Evolutionary conservation across 495 filamentous ascomycete species (phyloP).

Genomic region (Aspergillus saccharolyticus): DNA sequence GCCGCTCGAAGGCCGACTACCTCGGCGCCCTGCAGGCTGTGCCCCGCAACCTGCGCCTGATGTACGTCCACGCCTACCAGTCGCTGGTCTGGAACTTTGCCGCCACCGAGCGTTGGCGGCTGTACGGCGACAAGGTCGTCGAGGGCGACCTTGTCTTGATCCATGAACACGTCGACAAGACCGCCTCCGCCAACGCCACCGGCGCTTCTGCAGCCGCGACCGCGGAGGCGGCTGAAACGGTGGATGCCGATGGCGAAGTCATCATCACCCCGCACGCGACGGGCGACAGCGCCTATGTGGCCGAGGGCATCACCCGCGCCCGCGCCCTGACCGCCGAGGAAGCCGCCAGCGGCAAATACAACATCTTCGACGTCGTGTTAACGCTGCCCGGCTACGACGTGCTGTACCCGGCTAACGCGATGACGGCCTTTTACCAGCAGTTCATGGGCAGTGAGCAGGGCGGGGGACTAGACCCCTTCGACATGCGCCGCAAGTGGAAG

Average conservation of each 20-base stretch:
- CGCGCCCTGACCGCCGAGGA: conserved; percentile 71
- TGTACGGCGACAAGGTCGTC: conserved; percentile 64
- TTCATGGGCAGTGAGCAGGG: conserved; percentile 80
- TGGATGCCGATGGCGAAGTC: conserved; percentile 68
- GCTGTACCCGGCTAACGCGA: conserved; percentile 75
- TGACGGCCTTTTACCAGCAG: conserved; percentile 69
- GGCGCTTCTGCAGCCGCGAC: conserved; percentile 13
- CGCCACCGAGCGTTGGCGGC: conserved; percentile 70
- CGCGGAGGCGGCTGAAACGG: conserved; percentile 8
- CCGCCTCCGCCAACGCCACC: conserved; percentile 13
- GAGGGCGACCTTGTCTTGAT: conserved; percentile 83
- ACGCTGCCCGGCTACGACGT: conserved; percentile 91
- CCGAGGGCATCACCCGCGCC: conserved; percentile 64
- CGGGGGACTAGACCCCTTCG: conserved; percentile 70
- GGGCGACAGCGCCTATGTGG: conserved; percentile 49
- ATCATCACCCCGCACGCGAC: conserved; percentile 51
- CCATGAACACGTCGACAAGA: conserved; percentile 47
- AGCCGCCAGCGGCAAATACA: conserved; percentile 70
- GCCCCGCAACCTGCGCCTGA: conserved; percentile 70
- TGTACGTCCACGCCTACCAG: conserved; percentile 97
- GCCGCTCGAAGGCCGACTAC: conserved; percentile 53
- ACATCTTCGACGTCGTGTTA: conserved; percentile 86
- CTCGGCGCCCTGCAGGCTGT: conserved; percentile 74
- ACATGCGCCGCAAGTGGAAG: conserved; percentile 81
- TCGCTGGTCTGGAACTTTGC: conserved; percentile 88